Percentiles rank a stretch among this genome's conserved stretches.
phyloP scores from a whole-genome alignment of 2,329 filamentous ascomycete genomes.

The Talaromyces verruculosus region DNA sequence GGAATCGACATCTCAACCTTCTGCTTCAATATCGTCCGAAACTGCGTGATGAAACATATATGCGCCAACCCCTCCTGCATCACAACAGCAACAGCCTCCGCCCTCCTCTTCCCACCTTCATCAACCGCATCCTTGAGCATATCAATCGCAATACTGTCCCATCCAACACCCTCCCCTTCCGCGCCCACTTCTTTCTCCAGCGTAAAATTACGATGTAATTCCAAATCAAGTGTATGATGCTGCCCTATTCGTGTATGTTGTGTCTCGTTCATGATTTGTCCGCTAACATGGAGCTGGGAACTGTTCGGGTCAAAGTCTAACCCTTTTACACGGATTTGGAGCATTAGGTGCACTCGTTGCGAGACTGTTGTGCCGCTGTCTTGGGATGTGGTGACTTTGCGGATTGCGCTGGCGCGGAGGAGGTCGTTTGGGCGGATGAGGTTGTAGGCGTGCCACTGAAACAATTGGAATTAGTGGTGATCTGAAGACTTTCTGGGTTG shows the following conservation, averaged over 20 bases:
- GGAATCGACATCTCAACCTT: slow-evolving; percentile 51
- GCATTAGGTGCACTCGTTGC: slow-evolving; percentile 62
- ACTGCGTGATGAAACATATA: slow-evolving; percentile 53
- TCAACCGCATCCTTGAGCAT: slow-evolving; percentile 77
- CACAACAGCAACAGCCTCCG: slow-evolving; percentile 83
- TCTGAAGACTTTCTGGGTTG: not conserved
- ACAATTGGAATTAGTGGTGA: not conserved
- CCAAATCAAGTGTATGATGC: slow-evolving; percentile 76
- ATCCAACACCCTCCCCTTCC: slow-evolving; percentile 55
- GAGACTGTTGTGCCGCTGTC: slow-evolving; percentile 62
- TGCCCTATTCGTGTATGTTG: slow-evolving; percentile 66
- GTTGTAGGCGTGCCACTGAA: slow-evolving; percentile 72
- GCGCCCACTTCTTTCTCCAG: slow-evolving; percentile 71
- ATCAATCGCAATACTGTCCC: slow-evolving; percentile 84
- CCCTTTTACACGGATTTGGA: slow-evolving; percentile 64
- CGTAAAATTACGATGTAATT: slow-evolving; percentile 83
- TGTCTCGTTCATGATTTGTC: slow-evolving; percentile 65
- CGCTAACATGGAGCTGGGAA: slow-evolving; percentile 67
- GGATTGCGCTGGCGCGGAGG: slow-evolving; percentile 65
- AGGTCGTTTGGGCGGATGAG: slow-evolving; percentile 66
- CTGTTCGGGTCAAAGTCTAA: slow-evolving; percentile 70
- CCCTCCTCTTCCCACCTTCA: slow-evolving; percentile 66
- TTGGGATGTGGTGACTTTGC: slow-evolving; percentile 62
- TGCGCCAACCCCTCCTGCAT: slow-evolving; percentile 72
- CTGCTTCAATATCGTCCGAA: slow-evolving; percentile 51